These are phyloP conservation scores for Clitoria ternatea DNA, from an alignment of 306 rosid species.

Conservation along the genomic window DNA sequence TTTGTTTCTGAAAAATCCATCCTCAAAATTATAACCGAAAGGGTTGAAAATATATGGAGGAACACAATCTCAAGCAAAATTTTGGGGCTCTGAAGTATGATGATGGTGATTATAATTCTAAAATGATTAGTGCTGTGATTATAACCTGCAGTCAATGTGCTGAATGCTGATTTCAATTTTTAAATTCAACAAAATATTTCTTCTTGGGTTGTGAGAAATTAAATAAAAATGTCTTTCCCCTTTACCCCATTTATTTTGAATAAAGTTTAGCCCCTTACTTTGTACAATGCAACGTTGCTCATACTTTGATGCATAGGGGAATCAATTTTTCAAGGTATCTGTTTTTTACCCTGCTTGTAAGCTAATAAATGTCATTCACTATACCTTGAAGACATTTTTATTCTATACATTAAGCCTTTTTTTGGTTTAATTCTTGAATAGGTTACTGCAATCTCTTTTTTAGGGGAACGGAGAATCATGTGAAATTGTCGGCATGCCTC, in stretches of 20 bases:
- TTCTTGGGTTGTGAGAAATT: slow-evolving; percentile 45
- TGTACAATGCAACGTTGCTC: slow-evolving; percentile 42
- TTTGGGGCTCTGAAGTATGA: slow-evolving; percentile 35
- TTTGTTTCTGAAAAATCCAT: slow-evolving; percentile 37
- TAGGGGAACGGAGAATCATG: no score
- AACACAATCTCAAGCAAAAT: slow-evolving; percentile 5
- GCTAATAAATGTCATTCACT: not conserved
- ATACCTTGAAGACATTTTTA: not conserved
- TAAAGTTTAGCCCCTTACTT: slow-evolving; percentile 13
- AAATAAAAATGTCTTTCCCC: slow-evolving; percentile 31
- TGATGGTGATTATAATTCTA: slow-evolving; percentile 89
- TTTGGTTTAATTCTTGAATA: not conserved
- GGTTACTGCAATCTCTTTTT: no score
- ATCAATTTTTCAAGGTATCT: slow-evolving; percentile 1
- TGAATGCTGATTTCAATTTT: slow-evolving; percentile 10
- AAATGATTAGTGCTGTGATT: slow-evolving; percentile 76
- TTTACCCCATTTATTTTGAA: slow-evolving; percentile 17
- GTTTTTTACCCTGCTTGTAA: not conserved
- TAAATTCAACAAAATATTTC: slow-evolving; percentile 29
- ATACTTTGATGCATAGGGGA: slow-evolving; percentile 44
- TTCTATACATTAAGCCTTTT: not conserved
- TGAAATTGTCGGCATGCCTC: not conserved
- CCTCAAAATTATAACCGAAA: slow-evolving; percentile 1
- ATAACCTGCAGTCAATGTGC: slow-evolving; percentile 34
- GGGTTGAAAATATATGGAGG: not conserved